A percentile compares a stretch with the other conserved stretches of the same genome.
Evolutionary conservation across 352 stramenopile genomes (phyloP).

Genomic region (Peronospora destructor): DNA sequence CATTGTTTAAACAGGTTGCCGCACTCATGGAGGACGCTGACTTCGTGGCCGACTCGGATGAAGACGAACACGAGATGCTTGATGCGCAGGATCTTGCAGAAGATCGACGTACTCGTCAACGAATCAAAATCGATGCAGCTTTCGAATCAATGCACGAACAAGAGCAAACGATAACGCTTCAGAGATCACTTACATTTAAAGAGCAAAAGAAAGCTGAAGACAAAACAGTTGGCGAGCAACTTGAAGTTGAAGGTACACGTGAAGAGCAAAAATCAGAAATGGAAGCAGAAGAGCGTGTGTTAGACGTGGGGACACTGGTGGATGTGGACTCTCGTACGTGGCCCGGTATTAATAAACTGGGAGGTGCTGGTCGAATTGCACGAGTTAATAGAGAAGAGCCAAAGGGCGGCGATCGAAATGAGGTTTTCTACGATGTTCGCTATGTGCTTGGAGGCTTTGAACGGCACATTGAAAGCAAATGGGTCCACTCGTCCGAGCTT

Average conservation of each 20-base stretch:
- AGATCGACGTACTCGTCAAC: slow-evolving; percentile 5
- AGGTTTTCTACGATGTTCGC: slow-evolving; percentile 75
- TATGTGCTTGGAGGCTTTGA: slow-evolving; percentile 80
- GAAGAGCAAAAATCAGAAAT: not conserved
- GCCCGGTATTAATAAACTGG: slow-evolving; percentile 84
- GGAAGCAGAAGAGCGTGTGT: slow-evolving; percentile 7
- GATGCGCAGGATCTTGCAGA: slow-evolving; percentile 11
- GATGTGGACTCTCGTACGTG: slow-evolving; percentile 71
- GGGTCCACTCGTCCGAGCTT: slow-evolving; percentile 46
- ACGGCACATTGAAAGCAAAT: slow-evolving; percentile 61
- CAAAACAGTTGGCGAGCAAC: not conserved
- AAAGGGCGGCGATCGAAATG: slow-evolving; percentile 12
- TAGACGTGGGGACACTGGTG: slow-evolving; percentile 43
- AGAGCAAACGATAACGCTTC: slow-evolving; percentile 2
- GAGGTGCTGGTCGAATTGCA: slow-evolving; percentile 54
- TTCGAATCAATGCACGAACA: not conserved
- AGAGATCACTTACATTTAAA: slow-evolving; percentile 2
- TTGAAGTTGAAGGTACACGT: not conserved
- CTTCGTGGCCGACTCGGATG: slow-evolving; percentile 53
- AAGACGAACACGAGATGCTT: slow-evolving; percentile 28
- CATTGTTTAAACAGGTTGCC: slow-evolving; percentile 1
- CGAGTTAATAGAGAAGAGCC: slow-evolving; percentile 32
- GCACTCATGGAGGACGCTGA: slow-evolving; percentile 37
- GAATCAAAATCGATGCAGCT: not conserved
- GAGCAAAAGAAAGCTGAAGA: not conserved